A percentile compares a stretch with the other conserved stretches of the same genome.
Conservation (phyloP, 441 rosid species). For the Jatropha podagrica region DNA sequence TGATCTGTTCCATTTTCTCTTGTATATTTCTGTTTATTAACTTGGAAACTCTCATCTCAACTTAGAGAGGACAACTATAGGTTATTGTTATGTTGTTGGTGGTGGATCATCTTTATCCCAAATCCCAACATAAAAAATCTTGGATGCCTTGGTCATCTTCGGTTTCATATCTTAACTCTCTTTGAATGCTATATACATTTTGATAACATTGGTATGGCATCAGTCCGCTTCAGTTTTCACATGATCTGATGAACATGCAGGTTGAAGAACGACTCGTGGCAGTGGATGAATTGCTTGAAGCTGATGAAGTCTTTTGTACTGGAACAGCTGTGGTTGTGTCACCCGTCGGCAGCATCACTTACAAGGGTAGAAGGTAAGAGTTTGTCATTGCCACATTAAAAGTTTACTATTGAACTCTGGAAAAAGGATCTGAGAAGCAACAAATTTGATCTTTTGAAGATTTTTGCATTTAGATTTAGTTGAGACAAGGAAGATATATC, state of each 20-base stretch:
- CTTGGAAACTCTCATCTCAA: background rate
- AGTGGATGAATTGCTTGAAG: slow-evolving; percentile 81
- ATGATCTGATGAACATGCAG: slow-evolving; percentile 35
- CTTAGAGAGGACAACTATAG: background rate
- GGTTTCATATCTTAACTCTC: background rate
- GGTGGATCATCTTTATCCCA: background rate
- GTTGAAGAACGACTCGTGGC: slow-evolving; percentile 73
- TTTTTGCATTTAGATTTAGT: background rate
- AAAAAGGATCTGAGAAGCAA: background rate
- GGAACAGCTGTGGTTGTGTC: slow-evolving; percentile 97
- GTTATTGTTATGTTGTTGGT: background rate
- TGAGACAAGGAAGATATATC: background rate
- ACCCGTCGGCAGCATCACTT: slow-evolving; percentile 92
- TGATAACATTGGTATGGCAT: background rate
- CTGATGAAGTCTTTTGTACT: slow-evolving; percentile 93
- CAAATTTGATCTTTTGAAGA: background rate
- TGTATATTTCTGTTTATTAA: background rate
- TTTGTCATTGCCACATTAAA: background rate
- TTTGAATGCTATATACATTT: background rate
- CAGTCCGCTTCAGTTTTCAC: background rate
- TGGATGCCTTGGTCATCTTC: background rate
- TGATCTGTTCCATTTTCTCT: background rate
- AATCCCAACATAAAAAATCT: background rate
- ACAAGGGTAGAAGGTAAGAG: slow-evolving; percentile 67
- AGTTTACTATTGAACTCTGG: background rate